phyloP scores from a whole-genome alignment of 225 moss, liverwort and hornwort species.

The Polytrichum commune region DNA sequence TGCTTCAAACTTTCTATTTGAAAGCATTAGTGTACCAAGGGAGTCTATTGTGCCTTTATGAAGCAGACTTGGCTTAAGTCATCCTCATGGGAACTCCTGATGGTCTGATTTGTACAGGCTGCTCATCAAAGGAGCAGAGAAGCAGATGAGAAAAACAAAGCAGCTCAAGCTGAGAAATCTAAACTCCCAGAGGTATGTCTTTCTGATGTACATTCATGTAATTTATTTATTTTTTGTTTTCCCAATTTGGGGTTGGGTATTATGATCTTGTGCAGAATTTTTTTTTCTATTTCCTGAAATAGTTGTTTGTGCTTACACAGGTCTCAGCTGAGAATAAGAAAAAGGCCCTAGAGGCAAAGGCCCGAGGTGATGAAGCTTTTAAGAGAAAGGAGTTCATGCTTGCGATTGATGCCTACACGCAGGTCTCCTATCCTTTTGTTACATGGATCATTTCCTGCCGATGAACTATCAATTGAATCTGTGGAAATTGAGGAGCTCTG shows the following conservation, averaged over 20 bases:
- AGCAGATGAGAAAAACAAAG: constrained; percentile 41
- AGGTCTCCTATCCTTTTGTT: constrained; percentile 34
- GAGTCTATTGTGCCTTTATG: not conserved
- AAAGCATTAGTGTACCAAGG: too few relatives aligned
- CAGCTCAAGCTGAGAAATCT: constrained; percentile 29
- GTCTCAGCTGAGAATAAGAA: constrained; percentile 62
- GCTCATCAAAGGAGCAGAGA: constrained; percentile 37
- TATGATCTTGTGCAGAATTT: too few relatives aligned
- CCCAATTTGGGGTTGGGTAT: too few relatives aligned
- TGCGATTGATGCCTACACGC: constrained; percentile 88
- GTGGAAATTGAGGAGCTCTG: too few relatives aligned
- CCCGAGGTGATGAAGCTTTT: constrained; percentile 82
- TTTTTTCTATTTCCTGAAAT: too few relatives aligned
- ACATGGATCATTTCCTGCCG: too few relatives aligned
- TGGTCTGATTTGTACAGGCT: constrained; percentile 35
- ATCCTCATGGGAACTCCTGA: constrained; percentile 4
- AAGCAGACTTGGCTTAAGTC: constrained; percentile 2
- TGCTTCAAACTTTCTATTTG: too few relatives aligned
- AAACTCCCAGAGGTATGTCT: constrained; percentile 36
- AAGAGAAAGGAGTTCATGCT: constrained; percentile 66
- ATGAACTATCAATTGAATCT: too few relatives aligned
- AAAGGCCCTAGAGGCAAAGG: constrained; percentile 77
- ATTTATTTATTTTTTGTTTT: too few relatives aligned
- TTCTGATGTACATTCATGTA: not conserved
- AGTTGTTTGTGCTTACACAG: constrained; percentile 11